These are phyloP conservation scores for Musa schizocarpa DNA, from an alignment of 176 grass and related monocot species.

Conservation along the genomic window DNA sequence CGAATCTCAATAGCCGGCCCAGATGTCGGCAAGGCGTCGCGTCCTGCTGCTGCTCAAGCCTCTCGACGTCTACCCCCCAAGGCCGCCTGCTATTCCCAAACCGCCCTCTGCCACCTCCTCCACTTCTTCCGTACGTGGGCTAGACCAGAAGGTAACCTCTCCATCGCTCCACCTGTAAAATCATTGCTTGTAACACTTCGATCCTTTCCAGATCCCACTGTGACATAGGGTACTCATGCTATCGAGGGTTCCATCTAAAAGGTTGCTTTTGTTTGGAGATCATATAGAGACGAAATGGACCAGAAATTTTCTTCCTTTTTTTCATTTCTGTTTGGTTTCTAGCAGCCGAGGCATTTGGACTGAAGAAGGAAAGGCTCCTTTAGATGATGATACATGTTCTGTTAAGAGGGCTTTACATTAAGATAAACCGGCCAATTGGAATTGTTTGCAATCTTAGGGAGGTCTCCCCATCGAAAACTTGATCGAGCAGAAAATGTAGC, in stretches of 20 bases:
- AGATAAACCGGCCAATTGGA: neutral
- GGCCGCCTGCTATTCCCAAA: neutral
- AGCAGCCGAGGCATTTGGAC: neutral
- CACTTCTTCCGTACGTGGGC: slow-evolving; percentile 2
- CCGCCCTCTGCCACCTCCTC: neutral
- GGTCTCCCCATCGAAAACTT: too few relatives aligned
- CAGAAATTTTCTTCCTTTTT: too few relatives aligned
- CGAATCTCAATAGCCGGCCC: neutral
- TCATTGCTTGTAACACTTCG: too few relatives aligned
- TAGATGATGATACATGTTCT: too few relatives aligned
- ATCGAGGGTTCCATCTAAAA: too few relatives aligned
- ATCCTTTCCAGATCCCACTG: too few relatives aligned
- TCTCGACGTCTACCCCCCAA: slow-evolving; percentile 57
- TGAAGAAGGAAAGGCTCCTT: neutral
- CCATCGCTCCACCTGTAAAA: too few relatives aligned
- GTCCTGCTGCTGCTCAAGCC: slow-evolving; percentile 72
- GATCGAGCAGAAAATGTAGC: too few relatives aligned
- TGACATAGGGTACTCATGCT: too few relatives aligned
- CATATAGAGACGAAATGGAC: too few relatives aligned
- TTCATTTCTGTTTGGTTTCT: neutral
- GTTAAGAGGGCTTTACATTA: neutral
- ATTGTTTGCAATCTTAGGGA: too few relatives aligned
- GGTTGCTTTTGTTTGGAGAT: too few relatives aligned
- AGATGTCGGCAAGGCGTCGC: slow-evolving; percentile 40
- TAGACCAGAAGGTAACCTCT: slow-evolving; percentile 40